Conservation (phyloP, 2,329 filamentous ascomycete species). For the Mollisia scopiformis region DNA sequence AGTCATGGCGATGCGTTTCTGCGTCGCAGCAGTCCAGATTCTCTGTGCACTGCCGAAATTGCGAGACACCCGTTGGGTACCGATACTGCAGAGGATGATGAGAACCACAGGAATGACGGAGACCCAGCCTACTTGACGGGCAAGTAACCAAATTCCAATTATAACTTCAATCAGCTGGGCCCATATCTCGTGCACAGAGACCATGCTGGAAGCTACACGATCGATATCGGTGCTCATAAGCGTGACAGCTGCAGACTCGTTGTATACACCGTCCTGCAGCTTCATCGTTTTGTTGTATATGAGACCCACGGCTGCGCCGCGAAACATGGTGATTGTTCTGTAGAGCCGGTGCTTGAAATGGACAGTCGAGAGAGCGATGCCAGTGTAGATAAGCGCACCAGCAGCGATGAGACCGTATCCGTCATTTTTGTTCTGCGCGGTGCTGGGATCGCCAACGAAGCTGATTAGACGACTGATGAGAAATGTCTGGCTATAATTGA, state of each 20-base stretch:
- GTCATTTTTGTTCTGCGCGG: slow-evolving; percentile 10
- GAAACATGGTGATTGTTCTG: slow-evolving; percentile 45
- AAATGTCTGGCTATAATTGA: slow-evolving; percentile 30
- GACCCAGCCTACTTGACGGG: slow-evolving; percentile 36
- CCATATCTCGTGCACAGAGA: slow-evolving; percentile 42
- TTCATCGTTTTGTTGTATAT: slow-evolving; percentile 52
- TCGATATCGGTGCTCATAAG: slow-evolving; percentile 48
- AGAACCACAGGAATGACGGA: slow-evolving; percentile 30
- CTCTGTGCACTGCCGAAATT: too few species aligned
- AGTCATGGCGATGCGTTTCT: slow-evolving; percentile 42
- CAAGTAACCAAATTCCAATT: slow-evolving; percentile 41
- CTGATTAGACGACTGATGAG: slow-evolving; percentile 20
- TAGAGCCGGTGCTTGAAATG: slow-evolving; percentile 43
- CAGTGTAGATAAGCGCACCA: slow-evolving; percentile 24
- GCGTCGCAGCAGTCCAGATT: slow-evolving; percentile 47
- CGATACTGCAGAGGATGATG: too few species aligned
- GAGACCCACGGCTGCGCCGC: slow-evolving; percentile 48
- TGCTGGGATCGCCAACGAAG: slow-evolving; percentile 2
- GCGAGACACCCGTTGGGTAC: too few species aligned
- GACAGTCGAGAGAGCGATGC: slow-evolving; percentile 24
- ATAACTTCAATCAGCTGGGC: slow-evolving; percentile 42
- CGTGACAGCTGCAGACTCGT: slow-evolving; percentile 43
- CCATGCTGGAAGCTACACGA: slow-evolving; percentile 32
- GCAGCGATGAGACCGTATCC: slow-evolving; percentile 27
- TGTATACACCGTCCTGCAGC: slow-evolving; percentile 35